Evolutionary conservation across 257 asterid genomes (phyloP), one percentile per base, ranked within the genome.

Genomic region (Leptodermis oblonga): DNA sequence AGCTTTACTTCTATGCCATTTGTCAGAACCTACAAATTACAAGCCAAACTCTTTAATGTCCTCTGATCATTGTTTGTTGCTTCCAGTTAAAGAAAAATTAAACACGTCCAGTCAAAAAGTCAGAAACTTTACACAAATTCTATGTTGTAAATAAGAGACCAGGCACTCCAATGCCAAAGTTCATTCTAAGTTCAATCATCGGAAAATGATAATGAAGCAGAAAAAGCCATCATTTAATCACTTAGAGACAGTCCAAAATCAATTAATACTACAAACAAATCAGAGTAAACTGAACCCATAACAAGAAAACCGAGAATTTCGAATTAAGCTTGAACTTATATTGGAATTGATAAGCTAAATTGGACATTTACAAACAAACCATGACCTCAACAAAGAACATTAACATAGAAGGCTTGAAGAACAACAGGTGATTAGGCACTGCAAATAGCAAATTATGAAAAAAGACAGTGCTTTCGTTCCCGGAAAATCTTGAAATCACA

Each of bases 1-100:
- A 92, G 84, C 80, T 92, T 92, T 31, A 92, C 97, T 81, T 92
- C 98, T 39, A 92, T 86, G 62, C 98, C 98, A 69, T 92, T 90
- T 3, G 92, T 90, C 52, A 92, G 95, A 37, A 90, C 97, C 98
- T 90, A 81, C 30, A 66, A 25, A 51, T 43, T 48, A 54, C 43
- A 31, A 65, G 33, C 23, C 65, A 58, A 52, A 25, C n/a, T n/a
- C n/a, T 36, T 26, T 37, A 62, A 3, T n/a, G 17, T 7, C 15
- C 20, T 36, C 67, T 36, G 43, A 12, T 2, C 8, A 20, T 0
- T 36, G 3, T 8, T 34, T 31, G 39, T 30, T 5, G 14, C 43
- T 59, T 59, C 9, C 18, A 36, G 18, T 34, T 9, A 36, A 37
- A 39, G 7, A 62, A 36, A 22, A 5, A 39, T 37, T 23, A 7